Conservation (phyloP, 2,329 filamentous ascomycete species). For the Ceratocystis harringtonii region DNA sequence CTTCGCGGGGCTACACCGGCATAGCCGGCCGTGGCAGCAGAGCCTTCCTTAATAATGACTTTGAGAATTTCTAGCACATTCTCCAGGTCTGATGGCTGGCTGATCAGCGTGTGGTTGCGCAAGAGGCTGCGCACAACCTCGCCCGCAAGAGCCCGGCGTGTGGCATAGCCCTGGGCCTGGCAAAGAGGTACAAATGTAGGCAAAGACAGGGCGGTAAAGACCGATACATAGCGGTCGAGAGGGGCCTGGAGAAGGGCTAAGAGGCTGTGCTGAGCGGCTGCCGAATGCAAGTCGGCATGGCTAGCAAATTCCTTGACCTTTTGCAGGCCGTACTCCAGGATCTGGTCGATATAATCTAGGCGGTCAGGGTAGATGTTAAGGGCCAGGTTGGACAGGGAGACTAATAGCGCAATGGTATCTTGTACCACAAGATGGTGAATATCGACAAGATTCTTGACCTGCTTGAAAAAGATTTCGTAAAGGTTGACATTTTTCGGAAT, state of each 20-base stretch:
- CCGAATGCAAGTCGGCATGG: slow-evolving; percentile 86
- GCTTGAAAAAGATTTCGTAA: slow-evolving; percentile 94
- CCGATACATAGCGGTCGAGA: slow-evolving; percentile 74
- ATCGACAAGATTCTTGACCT: slow-evolving; percentile 86
- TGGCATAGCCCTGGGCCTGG: slow-evolving; percentile 84
- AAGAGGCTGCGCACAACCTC: slow-evolving; percentile 75
- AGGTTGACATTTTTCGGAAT: slow-evolving; percentile 70
- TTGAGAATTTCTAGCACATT: slow-evolving; percentile 78
- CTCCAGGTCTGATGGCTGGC: slow-evolving; percentile 64
- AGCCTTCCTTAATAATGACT: slow-evolving; percentile 86
- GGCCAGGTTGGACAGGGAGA: slow-evolving; percentile 86
- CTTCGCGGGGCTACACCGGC: slow-evolving; percentile 66
- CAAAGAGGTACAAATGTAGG: slow-evolving; percentile 84
- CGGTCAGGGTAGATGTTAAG: slow-evolving; percentile 90
- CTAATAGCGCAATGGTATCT: slow-evolving; percentile 82
- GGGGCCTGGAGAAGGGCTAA: slow-evolving; percentile 82
- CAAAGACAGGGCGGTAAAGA: slow-evolving; percentile 90
- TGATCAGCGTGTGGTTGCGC: slow-evolving; percentile 64
- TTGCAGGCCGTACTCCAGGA: slow-evolving; percentile 71
- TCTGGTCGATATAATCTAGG: slow-evolving; percentile 89
- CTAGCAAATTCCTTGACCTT: slow-evolving; percentile 84
- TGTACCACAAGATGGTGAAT: slow-evolving; percentile 82
- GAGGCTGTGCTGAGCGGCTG: slow-evolving; percentile 73
- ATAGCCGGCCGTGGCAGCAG: slow-evolving; percentile 70
- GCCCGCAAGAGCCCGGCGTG: slow-evolving; percentile 75